Evolutionary conservation across 768 basidiomycete species (phyloP).

Genomic region (Tylopilus rubrobrunneus): DNA sequence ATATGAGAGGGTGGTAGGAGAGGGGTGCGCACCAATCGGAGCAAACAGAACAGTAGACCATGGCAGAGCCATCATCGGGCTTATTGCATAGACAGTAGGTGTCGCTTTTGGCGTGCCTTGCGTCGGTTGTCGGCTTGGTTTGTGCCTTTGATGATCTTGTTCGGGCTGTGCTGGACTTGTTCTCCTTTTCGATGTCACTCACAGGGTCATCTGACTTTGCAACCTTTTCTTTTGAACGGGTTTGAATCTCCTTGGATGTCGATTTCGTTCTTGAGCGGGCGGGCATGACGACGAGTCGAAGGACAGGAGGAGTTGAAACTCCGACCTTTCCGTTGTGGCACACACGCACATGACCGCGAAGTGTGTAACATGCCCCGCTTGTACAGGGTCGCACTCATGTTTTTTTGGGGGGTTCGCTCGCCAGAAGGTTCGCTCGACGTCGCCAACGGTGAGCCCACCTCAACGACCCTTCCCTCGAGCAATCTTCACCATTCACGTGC

Average conservation of each 20-base stretch:
- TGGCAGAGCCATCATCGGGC: conserved; percentile 74
- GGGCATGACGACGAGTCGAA: conserved; percentile 37
- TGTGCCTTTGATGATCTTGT: conserved; percentile 22
- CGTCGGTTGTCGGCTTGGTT: conserved; percentile 15
- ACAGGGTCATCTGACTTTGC: conserved; percentile 13
- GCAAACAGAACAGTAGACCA: conserved; percentile 74
- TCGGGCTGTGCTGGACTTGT: conserved; percentile 15
- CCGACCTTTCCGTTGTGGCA: conserved; percentile 28
- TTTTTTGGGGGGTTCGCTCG: neutral
- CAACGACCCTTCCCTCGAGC: neutral
- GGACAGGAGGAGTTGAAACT: conserved; percentile 31
- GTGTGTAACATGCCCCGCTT: neutral
- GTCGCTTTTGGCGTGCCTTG: conserved; percentile 17
- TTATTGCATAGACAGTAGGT: conserved; percentile 58
- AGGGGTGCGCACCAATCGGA: conserved; percentile 56
- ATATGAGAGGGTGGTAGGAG: neutral
- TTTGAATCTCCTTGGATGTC: conserved; percentile 11
- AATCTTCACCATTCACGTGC: conserved; percentile 15
- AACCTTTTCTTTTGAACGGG: conserved; percentile 19
- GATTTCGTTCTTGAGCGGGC: conserved; percentile 46
- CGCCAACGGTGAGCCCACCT: conserved; percentile 1
- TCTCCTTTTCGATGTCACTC: conserved; percentile 33
- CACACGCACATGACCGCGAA: neutral
- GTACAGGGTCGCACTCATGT: neutral
- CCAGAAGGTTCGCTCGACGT: neutral